A percentile compares a stretch with the other conserved stretches of the same genome.
These are phyloP conservation scores for Prunus mongolica DNA, from an alignment of 306 rosid genomes.

Conservation along the genomic window DNA sequence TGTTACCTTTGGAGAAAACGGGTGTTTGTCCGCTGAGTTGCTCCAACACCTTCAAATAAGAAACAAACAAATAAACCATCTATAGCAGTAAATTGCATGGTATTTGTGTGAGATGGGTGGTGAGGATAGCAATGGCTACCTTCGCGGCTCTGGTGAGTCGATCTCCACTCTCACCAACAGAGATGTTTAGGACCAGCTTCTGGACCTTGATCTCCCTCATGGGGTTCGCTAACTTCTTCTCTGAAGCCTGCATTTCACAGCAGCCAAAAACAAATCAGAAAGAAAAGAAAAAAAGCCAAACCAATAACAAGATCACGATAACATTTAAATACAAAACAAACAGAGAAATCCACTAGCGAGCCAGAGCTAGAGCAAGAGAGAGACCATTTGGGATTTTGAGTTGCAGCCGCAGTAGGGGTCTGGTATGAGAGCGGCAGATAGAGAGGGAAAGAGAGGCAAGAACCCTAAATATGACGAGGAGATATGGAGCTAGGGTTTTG, in stretches of 20 bases:
- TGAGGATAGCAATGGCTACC: conserved; percentile 23
- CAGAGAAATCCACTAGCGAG: neutral
- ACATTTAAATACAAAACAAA: neutral
- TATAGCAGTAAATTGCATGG: neutral
- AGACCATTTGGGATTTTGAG: conserved; percentile 18
- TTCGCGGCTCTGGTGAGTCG: conserved; percentile 80
- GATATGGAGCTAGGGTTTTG: conserved; percentile 20
- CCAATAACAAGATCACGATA: neutral
- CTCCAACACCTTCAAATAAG: conserved; percentile 52
- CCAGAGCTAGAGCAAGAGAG: neutral
- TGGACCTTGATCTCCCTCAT: conserved; percentile 84
- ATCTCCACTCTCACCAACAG: conserved; percentile 83
- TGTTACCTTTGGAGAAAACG: conserved; percentile 54
- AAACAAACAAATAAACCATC: neutral
- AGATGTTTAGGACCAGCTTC: conserved; percentile 77
- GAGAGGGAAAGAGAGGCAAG: neutral
- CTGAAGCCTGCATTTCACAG: conserved; percentile 51
- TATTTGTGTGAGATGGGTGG: neutral
- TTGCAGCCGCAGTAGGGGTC: conserved; percentile 7
- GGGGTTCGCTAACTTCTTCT: conserved; percentile 67
- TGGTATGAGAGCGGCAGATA: neutral
- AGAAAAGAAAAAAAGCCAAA: neutral
- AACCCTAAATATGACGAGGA: conserved; percentile 4
- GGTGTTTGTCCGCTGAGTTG: conserved; percentile 78
- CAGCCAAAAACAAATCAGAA: neutral